These are phyloP conservation scores for Ascochyta pisi DNA, from an alignment of 2,329 filamentous ascomycete genomes.

Conservation along the genomic window DNA sequence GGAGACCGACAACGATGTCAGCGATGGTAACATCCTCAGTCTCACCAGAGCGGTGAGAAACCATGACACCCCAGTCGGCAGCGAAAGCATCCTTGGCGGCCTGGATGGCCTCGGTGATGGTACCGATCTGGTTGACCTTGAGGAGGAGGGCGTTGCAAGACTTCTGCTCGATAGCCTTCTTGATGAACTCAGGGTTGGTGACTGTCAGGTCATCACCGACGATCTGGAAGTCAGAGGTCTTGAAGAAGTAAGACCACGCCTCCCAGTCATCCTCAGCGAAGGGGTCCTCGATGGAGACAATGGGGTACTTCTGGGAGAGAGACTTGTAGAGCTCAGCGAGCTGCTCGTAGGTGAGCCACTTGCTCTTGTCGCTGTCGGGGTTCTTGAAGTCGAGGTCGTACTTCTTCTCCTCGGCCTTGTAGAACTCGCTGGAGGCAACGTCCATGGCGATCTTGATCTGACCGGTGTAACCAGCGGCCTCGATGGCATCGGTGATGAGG, in stretches of 20 bases:
- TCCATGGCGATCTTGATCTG: constrained; percentile 99
- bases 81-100: constrained; percentile 97
- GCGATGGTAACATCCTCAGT: constrained; percentile 99
- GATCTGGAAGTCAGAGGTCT: constrained; percentile 97
- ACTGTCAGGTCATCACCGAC: constrained; percentile 98
- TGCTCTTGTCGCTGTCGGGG: constrained; percentile 90
- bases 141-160: constrained; percentile 97
- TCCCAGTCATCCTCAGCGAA: constrained; percentile 99
- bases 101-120: constrained; percentile 97
- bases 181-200: constrained; percentile 98
- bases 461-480: constrained; percentile 93
- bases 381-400: constrained; percentile 99
- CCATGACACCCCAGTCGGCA: constrained; percentile 98
- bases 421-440: constrained; percentile 98
- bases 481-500: constrained; percentile 92
- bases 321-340: constrained; percentile 90
- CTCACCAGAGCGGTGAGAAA: constrained; percentile 98
- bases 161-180: constrained; percentile 99
- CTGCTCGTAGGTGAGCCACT: constrained; percentile 99
- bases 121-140: constrained; percentile 99
- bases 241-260: constrained; percentile 99
- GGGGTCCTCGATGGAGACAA: constrained; percentile 98
- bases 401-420: constrained; percentile 95
- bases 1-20: constrained; percentile 96
- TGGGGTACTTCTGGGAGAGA: constrained; percentile 93